Percentiles rank a stretch among this genome's conserved stretches.
Evolutionary conservation across 148 eudicot genomes (phyloP).

Genomic region (Cornus florida): DNA sequence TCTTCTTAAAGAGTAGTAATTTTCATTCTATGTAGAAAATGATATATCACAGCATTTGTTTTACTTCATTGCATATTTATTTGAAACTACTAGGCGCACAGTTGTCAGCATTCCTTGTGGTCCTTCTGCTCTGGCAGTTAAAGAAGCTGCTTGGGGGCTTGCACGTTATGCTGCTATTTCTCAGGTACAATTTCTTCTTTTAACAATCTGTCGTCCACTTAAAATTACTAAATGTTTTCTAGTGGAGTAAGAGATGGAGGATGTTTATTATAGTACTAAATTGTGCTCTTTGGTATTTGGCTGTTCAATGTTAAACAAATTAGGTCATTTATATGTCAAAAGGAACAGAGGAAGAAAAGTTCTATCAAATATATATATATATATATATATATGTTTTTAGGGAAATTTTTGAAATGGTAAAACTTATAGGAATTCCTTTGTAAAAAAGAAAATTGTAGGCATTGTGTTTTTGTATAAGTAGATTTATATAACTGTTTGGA

Average conservation of each 20-base stretch:
- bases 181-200: conserved; percentile 42
- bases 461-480: no score
- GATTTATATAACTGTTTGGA: background rate
- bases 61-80: background rate
- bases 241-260: background rate
- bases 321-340: no score
- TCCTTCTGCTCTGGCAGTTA: conserved; percentile 95
- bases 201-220: background rate
- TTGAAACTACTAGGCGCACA: conserved; percentile 60
- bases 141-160: conserved; percentile 99
- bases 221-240: no score
- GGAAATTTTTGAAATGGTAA: no score
- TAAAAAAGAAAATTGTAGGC: no score
- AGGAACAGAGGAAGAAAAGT: no score
- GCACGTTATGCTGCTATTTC: conserved; percentile 98
- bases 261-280: background rate
- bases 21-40: background rate
- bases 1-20: background rate
- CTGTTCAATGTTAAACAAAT: background rate
- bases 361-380: no score
- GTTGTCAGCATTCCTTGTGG: conserved; percentile 96
- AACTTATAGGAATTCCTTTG: no score
- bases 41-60: background rate
- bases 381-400: no score
- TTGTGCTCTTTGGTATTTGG: background rate